Evolutionary conservation across 495 filamentous ascomycete species (phyloP).

Genomic region (Aspergillus campestris): DNA sequence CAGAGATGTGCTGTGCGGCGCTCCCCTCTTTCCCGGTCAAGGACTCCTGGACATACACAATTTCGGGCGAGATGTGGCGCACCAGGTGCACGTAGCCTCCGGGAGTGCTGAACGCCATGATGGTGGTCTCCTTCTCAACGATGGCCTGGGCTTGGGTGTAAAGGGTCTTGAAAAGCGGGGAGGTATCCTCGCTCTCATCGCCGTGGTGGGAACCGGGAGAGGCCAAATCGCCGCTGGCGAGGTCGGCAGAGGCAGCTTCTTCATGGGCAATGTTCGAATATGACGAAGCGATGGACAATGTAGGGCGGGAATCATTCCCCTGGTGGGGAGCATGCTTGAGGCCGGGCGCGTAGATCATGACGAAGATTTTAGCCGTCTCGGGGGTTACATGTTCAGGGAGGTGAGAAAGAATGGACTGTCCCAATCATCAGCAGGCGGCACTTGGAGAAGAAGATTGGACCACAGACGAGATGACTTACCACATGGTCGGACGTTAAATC

Average conservation of each 20-base stretch:
- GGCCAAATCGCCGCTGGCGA: conserved; percentile 45
- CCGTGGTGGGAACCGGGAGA: conserved; percentile 36
- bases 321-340: conserved; percentile 53
- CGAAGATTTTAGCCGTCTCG: conserved; percentile 62
- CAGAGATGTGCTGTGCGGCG: conserved; percentile 59
- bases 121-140: conserved; percentile 74
- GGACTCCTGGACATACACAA: conserved; percentile 79
- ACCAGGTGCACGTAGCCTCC: conserved; percentile 75
- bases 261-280: conserved; percentile 80
- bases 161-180: conserved; percentile 61
- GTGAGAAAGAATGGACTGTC: conserved; percentile 80
- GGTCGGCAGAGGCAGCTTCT: conserved; percentile 61
- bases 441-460: not conserved
- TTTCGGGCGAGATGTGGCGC: conserved; percentile 69
- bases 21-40: conserved; percentile 64
- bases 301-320: conserved; percentile 30
- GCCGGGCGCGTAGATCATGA: conserved; percentile 79
- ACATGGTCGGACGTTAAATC: conserved; percentile 66
- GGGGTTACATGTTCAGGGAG: conserved; percentile 66
- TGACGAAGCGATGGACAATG: conserved; percentile 69
- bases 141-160: conserved; percentile 66
- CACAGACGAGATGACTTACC: conserved; percentile 42
- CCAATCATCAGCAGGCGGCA: conserved; percentile 12
- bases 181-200: conserved; percentile 26
- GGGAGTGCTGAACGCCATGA: conserved; percentile 76